Evolutionary conservation across 2,329 filamentous ascomycete genomes (phyloP).

Genomic region (Hypoxylon sp.): DNA sequence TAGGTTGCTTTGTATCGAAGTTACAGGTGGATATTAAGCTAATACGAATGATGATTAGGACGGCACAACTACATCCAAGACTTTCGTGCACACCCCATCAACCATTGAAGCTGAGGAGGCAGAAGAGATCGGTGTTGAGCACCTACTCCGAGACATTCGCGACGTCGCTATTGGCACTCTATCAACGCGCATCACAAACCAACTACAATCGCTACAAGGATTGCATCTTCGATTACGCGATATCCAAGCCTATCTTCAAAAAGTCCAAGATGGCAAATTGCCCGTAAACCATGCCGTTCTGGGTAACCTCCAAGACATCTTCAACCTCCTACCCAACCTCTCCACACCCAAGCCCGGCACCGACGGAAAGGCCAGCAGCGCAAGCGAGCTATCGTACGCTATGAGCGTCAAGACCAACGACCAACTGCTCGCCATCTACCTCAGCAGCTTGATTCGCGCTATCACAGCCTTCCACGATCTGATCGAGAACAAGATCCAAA

Average conservation of each 20-base stretch:
- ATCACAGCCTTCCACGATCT: conserved; percentile 99
- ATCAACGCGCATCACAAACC: conserved; percentile 95
- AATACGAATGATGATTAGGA: conserved; percentile 66
- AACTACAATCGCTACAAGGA: conserved; percentile 95
- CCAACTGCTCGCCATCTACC: conserved; percentile 97
- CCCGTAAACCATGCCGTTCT: conserved; percentile 98
- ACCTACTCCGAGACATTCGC: conserved; percentile 95
- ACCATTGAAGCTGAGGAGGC: conserved; percentile 99
- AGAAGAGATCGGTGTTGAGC: conserved; percentile 98
- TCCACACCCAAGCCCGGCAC: conserved; percentile 77
- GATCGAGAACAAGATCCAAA: conserved; percentile 99
- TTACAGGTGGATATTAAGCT: conserved; percentile 7
- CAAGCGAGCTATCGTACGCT: conserved; percentile 87
- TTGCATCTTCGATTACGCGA: conserved; percentile 93
- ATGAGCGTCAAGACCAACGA: conserved; percentile 99
- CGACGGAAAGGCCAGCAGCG: conserved; percentile 64
- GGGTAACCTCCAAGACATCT: conserved; percentile 98
- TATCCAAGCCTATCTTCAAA: conserved; percentile 94
- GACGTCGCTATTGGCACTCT: conserved; percentile 97
- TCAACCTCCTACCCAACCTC: conserved; percentile 96
- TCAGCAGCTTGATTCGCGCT: conserved; percentile 94
- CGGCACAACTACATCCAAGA: conserved; percentile 94
- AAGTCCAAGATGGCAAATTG: conserved; percentile 90
- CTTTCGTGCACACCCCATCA: conserved; percentile 97
- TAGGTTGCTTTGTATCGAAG: conserved; percentile 56